phyloP scores from a whole-genome alignment of 1,284 basidiomycete species.

The Ganoderma multipileum region DNA sequence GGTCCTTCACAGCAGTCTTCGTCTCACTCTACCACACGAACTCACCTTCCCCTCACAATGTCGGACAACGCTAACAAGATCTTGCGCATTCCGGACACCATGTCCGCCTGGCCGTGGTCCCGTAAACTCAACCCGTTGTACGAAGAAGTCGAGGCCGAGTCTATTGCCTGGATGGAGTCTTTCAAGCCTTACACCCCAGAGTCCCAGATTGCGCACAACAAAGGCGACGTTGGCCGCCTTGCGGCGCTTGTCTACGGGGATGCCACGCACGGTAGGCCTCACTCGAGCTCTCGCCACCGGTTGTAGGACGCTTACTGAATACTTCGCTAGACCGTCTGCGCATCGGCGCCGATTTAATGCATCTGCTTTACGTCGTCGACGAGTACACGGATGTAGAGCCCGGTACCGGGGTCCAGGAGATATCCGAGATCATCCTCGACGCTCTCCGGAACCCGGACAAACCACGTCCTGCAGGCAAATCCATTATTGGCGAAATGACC shows the following conservation, averaged over 20 bases:
- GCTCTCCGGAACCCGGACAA: constrained; percentile 10
- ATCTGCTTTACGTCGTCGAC: constrained; percentile 50
- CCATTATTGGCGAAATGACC: neutral
- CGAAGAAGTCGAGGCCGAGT: constrained; percentile 35
- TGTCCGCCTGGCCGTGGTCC: constrained; percentile 29
- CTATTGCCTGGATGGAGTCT: constrained; percentile 41
- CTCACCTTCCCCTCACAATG: neutral
- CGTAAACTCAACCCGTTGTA: constrained; percentile 32
- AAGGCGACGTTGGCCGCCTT: constrained; percentile 41
- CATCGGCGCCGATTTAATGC: constrained; percentile 47
- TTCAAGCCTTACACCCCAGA: constrained; percentile 39
- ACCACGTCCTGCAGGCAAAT: constrained; percentile 6
- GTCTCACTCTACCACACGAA: too few relatives aligned
- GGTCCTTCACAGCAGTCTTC: neutral
- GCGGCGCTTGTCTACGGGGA: constrained; percentile 35
- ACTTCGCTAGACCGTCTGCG: constrained; percentile 27
- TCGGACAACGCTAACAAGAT: neutral
- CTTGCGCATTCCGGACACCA: constrained; percentile 26
- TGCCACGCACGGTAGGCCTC: constrained; percentile 27
- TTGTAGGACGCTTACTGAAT: neutral
- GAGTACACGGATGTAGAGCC: constrained; percentile 47
- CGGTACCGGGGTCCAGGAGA: constrained; percentile 31
- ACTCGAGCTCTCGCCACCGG: neutral
- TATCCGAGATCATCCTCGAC: constrained; percentile 14
- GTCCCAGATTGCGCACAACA: constrained; percentile 42